Evolutionary conservation across 768 basidiomycete genomes (phyloP).

Genomic region (Mrakia gelida): DNA sequence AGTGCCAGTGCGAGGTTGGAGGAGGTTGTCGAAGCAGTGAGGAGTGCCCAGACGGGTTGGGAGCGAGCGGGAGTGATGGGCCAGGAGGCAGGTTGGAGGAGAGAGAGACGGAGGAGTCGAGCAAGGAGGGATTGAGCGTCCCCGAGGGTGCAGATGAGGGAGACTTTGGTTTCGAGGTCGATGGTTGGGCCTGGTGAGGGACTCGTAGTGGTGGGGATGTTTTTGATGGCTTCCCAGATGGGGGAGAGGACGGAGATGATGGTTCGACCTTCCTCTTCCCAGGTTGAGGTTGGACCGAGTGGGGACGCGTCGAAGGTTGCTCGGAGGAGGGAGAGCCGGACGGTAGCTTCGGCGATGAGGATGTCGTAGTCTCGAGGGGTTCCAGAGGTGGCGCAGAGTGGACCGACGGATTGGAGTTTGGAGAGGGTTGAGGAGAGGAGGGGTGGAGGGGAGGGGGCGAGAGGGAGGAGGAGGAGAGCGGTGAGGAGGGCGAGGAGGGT

Average conservation of each 20-base stretch:
- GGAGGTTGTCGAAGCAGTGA: neutral
- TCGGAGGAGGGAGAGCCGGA: conserved; percentile 1
- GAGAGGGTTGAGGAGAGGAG: neutral
- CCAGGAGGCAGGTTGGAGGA: neutral
- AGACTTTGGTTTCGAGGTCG: conserved; percentile 17
- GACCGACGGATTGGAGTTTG: conserved; percentile 4
- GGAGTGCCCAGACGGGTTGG: conserved; percentile 5
- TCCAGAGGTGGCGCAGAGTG: conserved; percentile 1
- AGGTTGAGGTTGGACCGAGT: neutral
- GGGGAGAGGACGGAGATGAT: neutral
- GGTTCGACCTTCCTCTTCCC: neutral
- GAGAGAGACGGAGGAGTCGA: neutral
- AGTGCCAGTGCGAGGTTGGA: neutral
- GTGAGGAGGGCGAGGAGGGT: conserved; percentile 24
- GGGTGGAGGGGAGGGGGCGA: neutral
- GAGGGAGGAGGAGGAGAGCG: conserved; percentile 5
- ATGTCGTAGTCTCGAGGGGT: conserved; percentile 19
- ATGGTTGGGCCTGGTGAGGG: neutral
- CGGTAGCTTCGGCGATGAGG: conserved; percentile 8
- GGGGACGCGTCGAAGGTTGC: neutral
- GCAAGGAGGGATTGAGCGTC: conserved; percentile 29
- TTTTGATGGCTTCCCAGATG: conserved; percentile 2
- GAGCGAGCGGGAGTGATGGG: neutral
- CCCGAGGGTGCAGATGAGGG: conserved; percentile 20
- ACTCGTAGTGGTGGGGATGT: neutral